Percentiles rank a stretch among this genome's conserved stretches.
phyloP scores from a whole-genome alignment of 2,329 filamentous ascomycete genomes.

The Fusarium algeriense region DNA sequence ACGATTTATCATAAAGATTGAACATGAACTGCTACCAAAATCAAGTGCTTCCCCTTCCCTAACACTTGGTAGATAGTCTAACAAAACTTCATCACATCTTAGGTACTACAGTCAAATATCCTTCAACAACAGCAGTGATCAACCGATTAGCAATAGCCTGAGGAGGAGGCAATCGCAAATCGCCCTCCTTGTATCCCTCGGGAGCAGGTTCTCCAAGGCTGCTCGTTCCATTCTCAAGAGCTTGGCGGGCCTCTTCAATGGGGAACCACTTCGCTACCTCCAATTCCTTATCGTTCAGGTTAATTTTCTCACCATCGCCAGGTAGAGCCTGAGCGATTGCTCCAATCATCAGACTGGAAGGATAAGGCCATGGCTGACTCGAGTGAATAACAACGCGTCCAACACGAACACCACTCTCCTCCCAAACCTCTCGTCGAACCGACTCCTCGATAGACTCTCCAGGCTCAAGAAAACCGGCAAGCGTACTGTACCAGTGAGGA shows the following conservation, averaged over 20 bases:
- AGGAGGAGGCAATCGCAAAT: constrained; percentile 81
- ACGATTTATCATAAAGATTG: too few species aligned
- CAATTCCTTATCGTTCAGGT: constrained; percentile 90
- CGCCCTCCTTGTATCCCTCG: constrained; percentile 79
- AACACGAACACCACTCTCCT: constrained; percentile 82
- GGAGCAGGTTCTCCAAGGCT: constrained; percentile 74
- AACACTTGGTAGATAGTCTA: not conserved
- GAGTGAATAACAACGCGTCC: constrained; percentile 85
- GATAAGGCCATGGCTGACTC: constrained; percentile 90
- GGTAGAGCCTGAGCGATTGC: constrained; percentile 89
- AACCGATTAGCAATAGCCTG: constrained; percentile 95
- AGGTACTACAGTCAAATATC: constrained; percentile 70
- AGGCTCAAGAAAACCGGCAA: constrained; percentile 88
- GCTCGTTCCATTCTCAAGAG: constrained; percentile 74
- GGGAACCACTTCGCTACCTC: constrained; percentile 91
- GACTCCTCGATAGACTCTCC: constrained; percentile 89
- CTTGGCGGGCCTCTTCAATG: constrained; percentile 83
- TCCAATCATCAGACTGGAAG: constrained; percentile 85
- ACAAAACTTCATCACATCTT: constrained; percentile 60
- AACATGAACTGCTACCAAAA: not conserved
- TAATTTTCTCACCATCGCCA: constrained; percentile 78
- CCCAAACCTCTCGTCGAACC: constrained; percentile 86
- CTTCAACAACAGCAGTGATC: constrained; percentile 81
- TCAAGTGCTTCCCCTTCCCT: not conserved
- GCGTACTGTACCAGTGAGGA: constrained; percentile 85